Percentiles rank a stretch among this genome's conserved stretches.
phyloP scores from a whole-genome alignment of 1,139 yeast species.

The Schwanniomyces etchellsii region DNA sequence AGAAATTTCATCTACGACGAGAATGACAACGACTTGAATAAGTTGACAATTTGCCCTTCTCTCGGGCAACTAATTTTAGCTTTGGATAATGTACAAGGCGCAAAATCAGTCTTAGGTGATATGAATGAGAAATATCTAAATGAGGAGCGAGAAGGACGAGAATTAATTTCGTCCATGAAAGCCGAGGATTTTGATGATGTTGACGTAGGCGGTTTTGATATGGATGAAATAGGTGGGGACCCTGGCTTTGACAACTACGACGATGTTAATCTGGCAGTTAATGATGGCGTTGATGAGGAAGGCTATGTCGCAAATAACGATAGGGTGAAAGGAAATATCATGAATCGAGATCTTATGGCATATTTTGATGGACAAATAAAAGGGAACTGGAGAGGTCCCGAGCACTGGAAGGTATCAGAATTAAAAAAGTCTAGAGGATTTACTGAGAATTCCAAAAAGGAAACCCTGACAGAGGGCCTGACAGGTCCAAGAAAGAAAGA shows the following conservation, averaged over 20 bases:
- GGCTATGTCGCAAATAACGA: conserved; percentile 6
- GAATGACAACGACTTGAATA: conserved; percentile 30
- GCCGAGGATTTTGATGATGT: conserved; percentile 12
- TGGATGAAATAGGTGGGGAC: conserved; percentile 27
- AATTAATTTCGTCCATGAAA: conserved; percentile 8
- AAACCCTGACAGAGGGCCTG: conserved; percentile 5
- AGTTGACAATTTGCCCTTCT: conserved; percentile 56
- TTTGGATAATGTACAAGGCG: conserved; percentile 51
- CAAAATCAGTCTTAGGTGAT: conserved; percentile 46
- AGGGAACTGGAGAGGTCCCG: conserved; percentile 86
- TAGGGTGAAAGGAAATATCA: conserved; percentile 16
- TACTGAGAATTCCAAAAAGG: conserved; percentile 7
- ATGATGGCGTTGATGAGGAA: conserved; percentile 9
- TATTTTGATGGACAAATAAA: conserved; percentile 70
- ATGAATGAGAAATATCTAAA: conserved; percentile 32
- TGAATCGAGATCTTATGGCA: conserved; percentile 66
- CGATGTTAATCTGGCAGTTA: conserved; percentile 8
- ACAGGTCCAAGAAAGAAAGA: conserved; percentile 23
- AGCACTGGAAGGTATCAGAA: conserved; percentile 82
- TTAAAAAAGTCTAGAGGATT: conserved; percentile 30
- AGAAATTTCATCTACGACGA: conserved; percentile 21
- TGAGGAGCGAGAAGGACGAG: conserved; percentile 11
- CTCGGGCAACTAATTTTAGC: conserved; percentile 52
- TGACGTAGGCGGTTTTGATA: conserved; percentile 24
- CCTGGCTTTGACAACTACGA: conserved; percentile 16